Evolutionary conservation across 805 yeast genomes (phyloP), one percentile per base, ranked within the genome.

Genomic region (Lipomyces yamadae): DNA sequence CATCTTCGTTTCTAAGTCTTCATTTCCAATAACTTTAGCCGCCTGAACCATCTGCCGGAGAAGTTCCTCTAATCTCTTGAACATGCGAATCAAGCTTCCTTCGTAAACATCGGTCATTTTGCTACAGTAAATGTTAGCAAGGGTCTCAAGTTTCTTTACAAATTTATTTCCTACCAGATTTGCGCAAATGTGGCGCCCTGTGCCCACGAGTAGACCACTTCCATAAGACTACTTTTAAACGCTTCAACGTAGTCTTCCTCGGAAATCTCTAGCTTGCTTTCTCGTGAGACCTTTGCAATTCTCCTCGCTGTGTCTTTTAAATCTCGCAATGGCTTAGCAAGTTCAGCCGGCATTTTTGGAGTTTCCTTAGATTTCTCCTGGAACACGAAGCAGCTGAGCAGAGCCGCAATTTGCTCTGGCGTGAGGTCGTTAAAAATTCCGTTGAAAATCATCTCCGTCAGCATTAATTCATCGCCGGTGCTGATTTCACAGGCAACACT

Each of bases 31-130:
- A 15, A 97, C 91, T 75, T 90, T 91, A 1, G 99, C 95, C 13
- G 98, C 98, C 72, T 85, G 88, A 56, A 88, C 87, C 85, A 95
- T 83, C 78, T 95, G 99, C 74, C 94, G 86, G 64, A 95, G 81
- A 82, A 95, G 84, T 77, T 95, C 99, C 78, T 95, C 99, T 63
- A 95, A 81, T 76, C 99, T 85, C 78, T 95, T 89, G 81, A 95
- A 95, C 87, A 91, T 90, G 77, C 99, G 87, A 71, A 95, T 94
- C 75, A 95, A 83, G 30, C 96, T 89, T 54, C 99, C 99, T 81
- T 95, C 99, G 73, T 94, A 95, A 56, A 95, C 98, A 76, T 95
- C 99, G 0, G 99, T 95, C 97, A 95, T 92, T 78, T 94, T 94
- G 81, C 64, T 60, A 29, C 24, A 15, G 24, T 42, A 24, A 18